Percentiles rank a stretch among this genome's conserved stretches.
These are phyloP conservation scores for Fraxinus baroniana DNA, from an alignment of 305 asterid species.

Conservation along the genomic window DNA sequence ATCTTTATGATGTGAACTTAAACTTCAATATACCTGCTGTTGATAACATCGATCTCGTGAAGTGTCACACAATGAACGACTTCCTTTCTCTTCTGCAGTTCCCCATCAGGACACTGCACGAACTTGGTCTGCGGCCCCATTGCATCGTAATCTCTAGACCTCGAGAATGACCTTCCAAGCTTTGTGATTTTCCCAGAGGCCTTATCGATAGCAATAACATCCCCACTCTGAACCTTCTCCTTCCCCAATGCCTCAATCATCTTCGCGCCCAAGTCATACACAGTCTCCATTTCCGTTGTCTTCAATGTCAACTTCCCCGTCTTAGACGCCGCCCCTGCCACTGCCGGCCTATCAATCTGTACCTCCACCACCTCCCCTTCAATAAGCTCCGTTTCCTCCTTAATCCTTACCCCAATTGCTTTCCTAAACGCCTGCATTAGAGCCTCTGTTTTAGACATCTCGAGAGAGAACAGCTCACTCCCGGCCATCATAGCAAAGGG, in stretches of 20 bases:
- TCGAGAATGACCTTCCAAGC: constrained; percentile 48
- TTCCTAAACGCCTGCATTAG: constrained; percentile 51
- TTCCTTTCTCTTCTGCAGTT: constrained; percentile 53
- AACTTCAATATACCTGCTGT: constrained; percentile 34
- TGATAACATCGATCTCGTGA: constrained; percentile 54
- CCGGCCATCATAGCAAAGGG: constrained; percentile 50
- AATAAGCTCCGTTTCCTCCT: constrained; percentile 48
- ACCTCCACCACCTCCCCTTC: constrained; percentile 58
- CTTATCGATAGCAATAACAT: constrained; percentile 50
- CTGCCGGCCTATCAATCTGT: constrained; percentile 46
- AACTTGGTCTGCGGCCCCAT: constrained; percentile 54
- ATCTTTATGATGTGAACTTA: not conserved
- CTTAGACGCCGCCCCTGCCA: constrained; percentile 41
- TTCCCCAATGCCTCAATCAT: constrained; percentile 53
- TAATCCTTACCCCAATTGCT: constrained; percentile 46
- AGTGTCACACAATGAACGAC: constrained; percentile 52
- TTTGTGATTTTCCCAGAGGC: constrained; percentile 49
- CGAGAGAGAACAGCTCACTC: constrained; percentile 45
- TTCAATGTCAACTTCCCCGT: constrained; percentile 49
- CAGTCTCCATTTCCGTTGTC: constrained; percentile 53
- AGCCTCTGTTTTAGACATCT: constrained; percentile 52
- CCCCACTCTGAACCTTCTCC: constrained; percentile 56
- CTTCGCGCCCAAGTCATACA: constrained; percentile 46
- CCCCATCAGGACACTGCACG: constrained; percentile 58
- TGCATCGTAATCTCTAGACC: constrained; percentile 55